Evolutionary conservation across 2,329 filamentous ascomycete genomes (phyloP).

Genomic region (Aspergillus fumigatus): DNA sequence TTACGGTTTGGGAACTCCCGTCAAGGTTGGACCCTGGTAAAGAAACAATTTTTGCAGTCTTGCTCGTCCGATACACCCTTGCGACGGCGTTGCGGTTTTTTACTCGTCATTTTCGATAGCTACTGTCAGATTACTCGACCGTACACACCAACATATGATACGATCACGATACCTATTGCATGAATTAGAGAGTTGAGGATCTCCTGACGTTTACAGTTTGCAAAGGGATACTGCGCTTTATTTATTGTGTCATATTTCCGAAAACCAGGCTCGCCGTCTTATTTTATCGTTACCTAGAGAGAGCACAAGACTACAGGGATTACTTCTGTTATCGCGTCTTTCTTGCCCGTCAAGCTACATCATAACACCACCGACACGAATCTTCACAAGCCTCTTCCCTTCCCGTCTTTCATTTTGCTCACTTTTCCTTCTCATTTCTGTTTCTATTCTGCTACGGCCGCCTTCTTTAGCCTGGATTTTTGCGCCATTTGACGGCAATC

Average conservation of each 20-base stretch:
- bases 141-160: slow-evolving; percentile 36
- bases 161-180: slow-evolving; percentile 43
- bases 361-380: background rate
- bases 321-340: background rate
- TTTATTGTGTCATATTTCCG: slow-evolving; percentile 9
- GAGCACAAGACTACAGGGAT: background rate
- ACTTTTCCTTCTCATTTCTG: slow-evolving; percentile 1
- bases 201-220: slow-evolving; percentile 37
- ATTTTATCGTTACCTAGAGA: slow-evolving; percentile 4
- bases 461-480: slow-evolving; percentile 1
- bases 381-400: slow-evolving; percentile 13
- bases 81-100: slow-evolving; percentile 9
- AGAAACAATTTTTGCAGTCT: slow-evolving; percentile 3
- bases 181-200: slow-evolving; percentile 39
- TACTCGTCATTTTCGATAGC: slow-evolving; percentile 5
- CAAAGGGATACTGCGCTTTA: slow-evolving; percentile 21
- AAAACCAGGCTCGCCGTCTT: slow-evolving; percentile 3
- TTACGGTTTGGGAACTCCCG: slow-evolving; percentile 50
- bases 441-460: slow-evolving; percentile 3
- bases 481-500: background rate
- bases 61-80: slow-evolving; percentile 7
- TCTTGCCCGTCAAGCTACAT: background rate
- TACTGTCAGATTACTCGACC: slow-evolving; percentile 22
- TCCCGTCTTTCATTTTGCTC: slow-evolving; percentile 7
- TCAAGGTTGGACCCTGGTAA: slow-evolving; percentile 56